A percentile compares a stretch with the other conserved stretches of the same genome.
Conservation (phyloP, 2,329 filamentous ascomycete genomes). For the Teratosphaeria nubilosa region DNA sequence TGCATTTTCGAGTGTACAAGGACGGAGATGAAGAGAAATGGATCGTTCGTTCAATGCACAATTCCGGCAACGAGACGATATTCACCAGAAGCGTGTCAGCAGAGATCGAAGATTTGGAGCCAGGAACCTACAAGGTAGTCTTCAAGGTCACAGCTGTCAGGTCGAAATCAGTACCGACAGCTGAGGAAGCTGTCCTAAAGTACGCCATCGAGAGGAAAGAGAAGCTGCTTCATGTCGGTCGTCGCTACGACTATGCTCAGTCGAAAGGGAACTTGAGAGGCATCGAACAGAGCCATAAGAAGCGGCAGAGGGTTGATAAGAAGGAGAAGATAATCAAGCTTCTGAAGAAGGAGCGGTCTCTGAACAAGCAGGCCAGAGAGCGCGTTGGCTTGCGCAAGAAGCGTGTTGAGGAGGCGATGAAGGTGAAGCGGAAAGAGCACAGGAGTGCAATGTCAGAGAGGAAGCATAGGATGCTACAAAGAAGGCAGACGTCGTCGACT, state of each 20-base stretch:
- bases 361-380: conserved; percentile 29
- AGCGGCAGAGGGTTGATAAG: conserved; percentile 26
- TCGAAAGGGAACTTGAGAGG: conserved; percentile 50
- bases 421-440: conserved; percentile 14
- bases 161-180: conserved; percentile 37
- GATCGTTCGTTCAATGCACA: conserved; percentile 23
- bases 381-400: conserved; percentile 15
- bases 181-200: conserved; percentile 58
- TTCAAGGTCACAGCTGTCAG: conserved; percentile 63
- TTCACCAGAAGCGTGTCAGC: conserved; percentile 67
- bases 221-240: conserved; percentile 62
- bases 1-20: conserved; percentile 51
- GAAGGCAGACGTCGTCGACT: background rate
- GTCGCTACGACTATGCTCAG: conserved; percentile 61
- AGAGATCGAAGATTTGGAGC: conserved; percentile 58
- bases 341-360: conserved; percentile 30
- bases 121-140: conserved; percentile 64
- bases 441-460: conserved; percentile 5
- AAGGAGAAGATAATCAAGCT: conserved; percentile 26
- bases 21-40: conserved; percentile 28
- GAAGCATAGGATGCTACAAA: conserved; percentile 4
- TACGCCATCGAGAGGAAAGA: conserved; percentile 56
- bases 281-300: conserved; percentile 38
- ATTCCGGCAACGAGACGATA: conserved; percentile 39
- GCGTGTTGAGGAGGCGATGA: conserved; percentile 17